Conservation (phyloP, 1,139 yeast genomes). For the Zygosaccharomyces pseudobailii region DNA sequence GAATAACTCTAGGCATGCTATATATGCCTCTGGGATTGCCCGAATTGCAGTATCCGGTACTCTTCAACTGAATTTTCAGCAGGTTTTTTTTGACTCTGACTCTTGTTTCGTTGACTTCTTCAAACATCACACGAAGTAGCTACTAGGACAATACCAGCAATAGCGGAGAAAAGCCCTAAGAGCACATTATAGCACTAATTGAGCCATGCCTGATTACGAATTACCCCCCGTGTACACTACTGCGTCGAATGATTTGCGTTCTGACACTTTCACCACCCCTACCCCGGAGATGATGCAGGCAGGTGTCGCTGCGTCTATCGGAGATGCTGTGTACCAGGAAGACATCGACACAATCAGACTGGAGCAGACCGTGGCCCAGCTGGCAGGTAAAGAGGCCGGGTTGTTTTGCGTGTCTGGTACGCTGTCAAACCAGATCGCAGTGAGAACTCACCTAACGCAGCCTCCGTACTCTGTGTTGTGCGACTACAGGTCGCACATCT, state of each 20-base stretch:
- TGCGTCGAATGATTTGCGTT: conserved; percentile 59
- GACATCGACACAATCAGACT: conserved; percentile 64
- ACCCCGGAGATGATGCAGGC: conserved; percentile 69
- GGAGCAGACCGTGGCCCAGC: conserved; percentile 58
- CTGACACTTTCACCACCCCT: conserved; percentile 94
- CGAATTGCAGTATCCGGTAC: background rate
- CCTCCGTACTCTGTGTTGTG: conserved; percentile 86
- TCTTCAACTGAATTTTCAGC: background rate
- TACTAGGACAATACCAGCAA: background rate
- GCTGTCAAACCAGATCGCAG: conserved; percentile 80
- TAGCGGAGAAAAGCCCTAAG: background rate
- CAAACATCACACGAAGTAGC: background rate
- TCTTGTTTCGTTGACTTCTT: background rate
- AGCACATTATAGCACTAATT: background rate
- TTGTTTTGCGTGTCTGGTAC: conserved; percentile 88
- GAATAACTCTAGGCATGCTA: background rate
- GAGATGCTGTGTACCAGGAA: conserved; percentile 88
- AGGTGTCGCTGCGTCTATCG: conserved; percentile 56
- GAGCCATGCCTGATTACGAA: conserved; percentile 17
- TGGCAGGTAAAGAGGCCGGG: conserved; percentile 83
- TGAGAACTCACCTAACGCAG: conserved; percentile 70
- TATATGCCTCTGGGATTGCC: background rate
- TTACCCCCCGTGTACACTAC: conserved; percentile 33
- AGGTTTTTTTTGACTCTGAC: background rate
- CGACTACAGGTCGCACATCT: conserved; percentile 83